Percentiles rank a stretch among this genome's conserved stretches.
Conservation (phyloP, 2,329 filamentous ascomycete species). For the Dactylellina drechsleri region DNA sequence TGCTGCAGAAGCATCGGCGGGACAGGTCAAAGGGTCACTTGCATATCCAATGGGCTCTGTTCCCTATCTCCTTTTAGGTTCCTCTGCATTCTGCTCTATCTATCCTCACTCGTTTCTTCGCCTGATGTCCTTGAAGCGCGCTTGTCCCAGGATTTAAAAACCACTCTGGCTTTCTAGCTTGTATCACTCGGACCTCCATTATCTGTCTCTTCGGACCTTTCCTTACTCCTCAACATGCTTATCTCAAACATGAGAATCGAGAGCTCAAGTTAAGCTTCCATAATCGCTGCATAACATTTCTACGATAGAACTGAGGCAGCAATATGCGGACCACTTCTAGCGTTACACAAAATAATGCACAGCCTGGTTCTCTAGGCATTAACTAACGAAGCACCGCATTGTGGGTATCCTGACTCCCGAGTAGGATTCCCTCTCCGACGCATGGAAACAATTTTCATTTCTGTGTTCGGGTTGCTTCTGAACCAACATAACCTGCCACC, state of each 20-base stretch:
- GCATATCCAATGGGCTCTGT: constrained; percentile 45
- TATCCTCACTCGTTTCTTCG: not conserved
- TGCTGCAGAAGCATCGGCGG: constrained; percentile 53
- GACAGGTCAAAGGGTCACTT: constrained; percentile 52
- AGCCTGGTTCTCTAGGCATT: constrained; percentile 2
- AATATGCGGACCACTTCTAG: not conserved
- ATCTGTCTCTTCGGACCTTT: not conserved
- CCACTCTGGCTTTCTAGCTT: not conserved
- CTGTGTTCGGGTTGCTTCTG: not conserved
- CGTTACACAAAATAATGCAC: constrained; percentile 37
- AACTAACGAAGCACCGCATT: constrained; percentile 7
- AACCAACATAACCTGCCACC: constrained; percentile 28
- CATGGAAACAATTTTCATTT: constrained; percentile 24
- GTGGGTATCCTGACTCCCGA: constrained; percentile 34
- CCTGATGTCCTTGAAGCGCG: constrained; percentile 16
- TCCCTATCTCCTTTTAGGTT: constrained; percentile 26
- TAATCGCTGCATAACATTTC: constrained; percentile 32
- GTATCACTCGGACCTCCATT: not conserved
- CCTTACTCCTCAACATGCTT: not conserved
- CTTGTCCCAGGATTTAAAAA: constrained; percentile 19
- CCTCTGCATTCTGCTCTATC: not conserved
- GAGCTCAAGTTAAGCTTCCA: not conserved
- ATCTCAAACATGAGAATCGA: not conserved
- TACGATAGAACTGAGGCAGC: not conserved
- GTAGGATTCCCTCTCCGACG: constrained; percentile 26